A percentile compares a stretch with the other conserved stretches of the same genome.
These are phyloP conservation scores for Apium graveolens DNA, from an alignment of 129 eudicot genomes.

Conservation along the genomic window DNA sequence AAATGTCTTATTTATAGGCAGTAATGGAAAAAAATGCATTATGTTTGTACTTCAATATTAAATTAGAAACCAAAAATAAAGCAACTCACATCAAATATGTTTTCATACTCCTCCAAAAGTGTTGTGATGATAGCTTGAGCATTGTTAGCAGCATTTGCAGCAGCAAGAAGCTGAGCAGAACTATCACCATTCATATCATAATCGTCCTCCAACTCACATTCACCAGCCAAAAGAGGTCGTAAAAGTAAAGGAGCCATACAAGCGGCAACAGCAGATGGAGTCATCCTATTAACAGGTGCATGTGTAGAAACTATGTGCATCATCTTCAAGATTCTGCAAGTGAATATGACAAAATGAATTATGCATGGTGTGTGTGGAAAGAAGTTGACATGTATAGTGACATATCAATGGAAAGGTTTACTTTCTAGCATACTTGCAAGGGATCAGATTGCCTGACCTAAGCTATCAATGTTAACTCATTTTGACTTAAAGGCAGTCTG, in stretches of 20 bases:
- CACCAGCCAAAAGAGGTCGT: conserved; percentile 98
- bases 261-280: conserved; percentile 91
- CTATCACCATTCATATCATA: conserved; percentile 67
- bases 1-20: not conserved
- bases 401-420: not conserved
- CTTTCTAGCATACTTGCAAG: not conserved
- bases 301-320: conserved; percentile 79
- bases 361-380: too few relatives aligned
- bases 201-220: conserved; percentile 88
- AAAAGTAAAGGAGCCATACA: conserved; percentile 98
- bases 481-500: not conserved
- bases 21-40: not conserved
- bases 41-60: not conserved
- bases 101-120: conserved; percentile 82
- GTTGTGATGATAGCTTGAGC: conserved; percentile 83
- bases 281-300: conserved; percentile 80
- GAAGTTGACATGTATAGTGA: not conserved
- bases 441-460: not conserved
- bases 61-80: conserved; percentile 9
- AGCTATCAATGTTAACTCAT: not conserved
- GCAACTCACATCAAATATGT: conserved; percentile 67
- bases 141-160: conserved; percentile 98
- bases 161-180: conserved; percentile 97
- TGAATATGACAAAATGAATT: not conserved
- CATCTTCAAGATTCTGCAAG: conserved; percentile 81